These are phyloP conservation scores for Globisporangium acanthophoron DNA, from an alignment of 352 stramenopile species.

Conservation along the genomic window DNA sequence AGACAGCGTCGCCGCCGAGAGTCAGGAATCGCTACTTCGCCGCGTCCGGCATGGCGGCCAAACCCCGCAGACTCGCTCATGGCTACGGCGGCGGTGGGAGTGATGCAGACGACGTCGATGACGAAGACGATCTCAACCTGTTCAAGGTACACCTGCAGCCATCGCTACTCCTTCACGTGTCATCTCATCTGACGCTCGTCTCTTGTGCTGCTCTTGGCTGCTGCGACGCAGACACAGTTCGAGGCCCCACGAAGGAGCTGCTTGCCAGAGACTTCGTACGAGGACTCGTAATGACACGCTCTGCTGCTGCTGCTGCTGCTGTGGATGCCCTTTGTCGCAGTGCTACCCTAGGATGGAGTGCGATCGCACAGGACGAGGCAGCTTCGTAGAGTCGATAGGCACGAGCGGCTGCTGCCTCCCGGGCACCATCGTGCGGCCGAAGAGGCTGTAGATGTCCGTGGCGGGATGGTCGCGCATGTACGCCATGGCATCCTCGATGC, in stretches of 20 bases:
- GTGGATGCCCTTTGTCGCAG: too few relatives aligned
- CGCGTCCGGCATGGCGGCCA: slow-evolving; percentile 1
- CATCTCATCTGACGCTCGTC: background rate
- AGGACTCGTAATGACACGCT: background rate
- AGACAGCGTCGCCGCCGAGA: slow-evolving; percentile 27
- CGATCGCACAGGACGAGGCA: background rate
- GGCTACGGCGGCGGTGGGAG: background rate
- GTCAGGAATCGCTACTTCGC: slow-evolving; percentile 29
- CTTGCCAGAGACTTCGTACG: slow-evolving; percentile 7
- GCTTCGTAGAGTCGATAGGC: background rate
- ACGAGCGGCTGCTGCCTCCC: slow-evolving; percentile 5
- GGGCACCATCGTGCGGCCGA: slow-evolving; percentile 65
- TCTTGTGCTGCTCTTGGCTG: background rate
- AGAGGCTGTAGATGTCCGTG: slow-evolving; percentile 52
- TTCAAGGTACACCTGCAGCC: slow-evolving; percentile 1
- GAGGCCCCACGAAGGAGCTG: slow-evolving; percentile 21
- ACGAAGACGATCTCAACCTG: slow-evolving; percentile 6
- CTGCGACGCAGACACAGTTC: slow-evolving; percentile 10
- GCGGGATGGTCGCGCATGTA: slow-evolving; percentile 46
- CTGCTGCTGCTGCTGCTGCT: background rate
- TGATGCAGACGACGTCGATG: slow-evolving; percentile 11
- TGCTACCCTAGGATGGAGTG: slow-evolving; percentile 3
- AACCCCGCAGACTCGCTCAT: background rate
- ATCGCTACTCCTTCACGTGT: background rate
- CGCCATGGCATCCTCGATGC: slow-evolving; percentile 34